Conservation (phyloP, 2,329 filamentous ascomycete genomes). For the Trichoderma breve region DNA sequence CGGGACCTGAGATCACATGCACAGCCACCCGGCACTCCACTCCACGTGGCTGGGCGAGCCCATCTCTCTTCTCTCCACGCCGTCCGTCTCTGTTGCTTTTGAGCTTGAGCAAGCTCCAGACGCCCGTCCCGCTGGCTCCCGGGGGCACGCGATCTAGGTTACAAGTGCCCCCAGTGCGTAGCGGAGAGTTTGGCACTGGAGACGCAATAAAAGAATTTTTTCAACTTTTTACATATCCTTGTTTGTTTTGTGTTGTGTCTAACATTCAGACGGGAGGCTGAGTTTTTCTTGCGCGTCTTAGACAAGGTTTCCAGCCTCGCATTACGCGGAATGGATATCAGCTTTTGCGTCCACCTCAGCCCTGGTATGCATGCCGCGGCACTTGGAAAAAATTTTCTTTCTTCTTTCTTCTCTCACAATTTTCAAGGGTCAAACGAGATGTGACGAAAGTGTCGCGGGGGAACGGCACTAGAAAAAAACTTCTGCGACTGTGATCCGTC, state of each 20-base stretch:
- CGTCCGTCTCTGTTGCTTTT: not conserved
- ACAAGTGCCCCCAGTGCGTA: not conserved
- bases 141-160: constrained; percentile 5
- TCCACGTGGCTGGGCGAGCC: constrained; percentile 14
- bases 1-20: not conserved
- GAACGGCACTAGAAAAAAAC: not conserved
- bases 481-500: not conserved
- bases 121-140: constrained; percentile 15
- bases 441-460: not conserved
- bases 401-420: not conserved
- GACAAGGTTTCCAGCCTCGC: not conserved
- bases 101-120: not conserved
- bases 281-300: not conserved
- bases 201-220: not conserved
- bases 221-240: not conserved
- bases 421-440: not conserved
- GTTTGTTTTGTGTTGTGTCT: not conserved
- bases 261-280: not conserved
- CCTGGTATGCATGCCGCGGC: not conserved
- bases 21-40: constrained; percentile 13
- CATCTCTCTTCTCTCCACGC: not conserved
- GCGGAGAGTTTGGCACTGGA: not conserved
- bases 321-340: not conserved
- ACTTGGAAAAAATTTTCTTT: not conserved
- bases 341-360: not conserved